Conservation (phyloP, 306 rosid genomes). For the Corylus americana region DNA sequence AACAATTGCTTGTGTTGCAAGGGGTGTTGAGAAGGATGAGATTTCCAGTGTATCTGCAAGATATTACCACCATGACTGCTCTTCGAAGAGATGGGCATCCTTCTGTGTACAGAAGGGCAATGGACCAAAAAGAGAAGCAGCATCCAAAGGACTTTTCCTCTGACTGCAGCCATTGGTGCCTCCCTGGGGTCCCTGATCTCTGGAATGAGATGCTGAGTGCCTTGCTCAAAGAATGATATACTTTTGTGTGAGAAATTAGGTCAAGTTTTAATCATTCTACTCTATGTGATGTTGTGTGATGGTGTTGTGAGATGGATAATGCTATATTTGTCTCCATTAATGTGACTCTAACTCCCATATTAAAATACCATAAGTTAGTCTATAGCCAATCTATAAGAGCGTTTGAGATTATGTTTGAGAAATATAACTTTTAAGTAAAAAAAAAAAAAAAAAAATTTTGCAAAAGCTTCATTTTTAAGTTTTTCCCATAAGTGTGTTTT, state of each 20-base stretch:
- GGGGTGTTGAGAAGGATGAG: conserved; percentile 78
- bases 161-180: conserved; percentile 99
- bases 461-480: no score
- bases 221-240: conserved; percentile 43
- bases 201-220: conserved; percentile 93
- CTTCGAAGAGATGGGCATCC: conserved; percentile 92
- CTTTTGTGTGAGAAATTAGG: conserved; percentile 23
- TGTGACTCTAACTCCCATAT: neutral
- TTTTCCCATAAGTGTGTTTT: no score
- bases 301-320: conserved; percentile 24
- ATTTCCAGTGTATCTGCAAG: conserved; percentile 87
- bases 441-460: no score
- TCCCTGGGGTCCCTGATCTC: conserved; percentile 94
- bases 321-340: conserved; percentile 17
- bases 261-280: conserved; percentile 29
- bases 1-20: conserved; percentile 62
- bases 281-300: neutral
- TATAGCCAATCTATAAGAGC: no score
- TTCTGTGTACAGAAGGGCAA: conserved; percentile 64
- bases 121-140: conserved; percentile 61
- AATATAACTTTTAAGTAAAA: no score
- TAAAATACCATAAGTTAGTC: no score
- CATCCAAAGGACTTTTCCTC: conserved; percentile 61
- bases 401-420: no score
- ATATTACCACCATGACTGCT: conserved; percentile 79